Conservation (phyloP, 139 green algal genomes). For the Coccomyxa sp. region DNA sequence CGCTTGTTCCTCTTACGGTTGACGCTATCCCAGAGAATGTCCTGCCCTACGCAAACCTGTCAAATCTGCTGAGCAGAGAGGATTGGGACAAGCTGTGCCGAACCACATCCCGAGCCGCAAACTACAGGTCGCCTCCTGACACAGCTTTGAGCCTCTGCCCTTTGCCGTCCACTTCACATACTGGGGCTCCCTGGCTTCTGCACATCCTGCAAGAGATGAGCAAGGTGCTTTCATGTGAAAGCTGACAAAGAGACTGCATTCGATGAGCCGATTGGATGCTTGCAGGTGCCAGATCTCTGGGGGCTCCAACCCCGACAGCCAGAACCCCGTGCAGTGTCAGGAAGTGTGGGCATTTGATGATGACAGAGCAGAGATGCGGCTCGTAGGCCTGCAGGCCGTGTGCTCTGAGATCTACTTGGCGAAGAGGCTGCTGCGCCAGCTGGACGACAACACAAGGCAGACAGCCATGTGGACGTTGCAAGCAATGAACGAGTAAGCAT, state of each 20-base stretch:
- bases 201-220: background rate
- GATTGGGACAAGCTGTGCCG: constrained; percentile 15
- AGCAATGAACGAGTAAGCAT: constrained; percentile 13
- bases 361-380: background rate
- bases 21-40: constrained; percentile 17
- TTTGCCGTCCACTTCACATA: too few species aligned
- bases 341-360: constrained; percentile 14
- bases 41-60: constrained; percentile 3
- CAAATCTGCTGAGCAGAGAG: background rate
- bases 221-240: too few species aligned
- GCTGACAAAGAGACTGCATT: too few species aligned
- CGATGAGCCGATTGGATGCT: too few species aligned
- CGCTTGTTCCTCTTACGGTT: constrained; percentile 15
- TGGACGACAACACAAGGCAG: background rate
- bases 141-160: background rate
- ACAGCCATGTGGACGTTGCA: constrained; percentile 9
- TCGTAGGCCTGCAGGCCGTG: constrained; percentile 10
- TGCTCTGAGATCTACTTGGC: constrained; percentile 7
- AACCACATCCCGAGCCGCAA: constrained; percentile 4
- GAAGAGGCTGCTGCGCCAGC: constrained; percentile 8
- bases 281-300: constrained; percentile 23
- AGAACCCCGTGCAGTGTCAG: constrained; percentile 10
- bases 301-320: background rate
- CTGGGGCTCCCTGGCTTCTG: too few species aligned
- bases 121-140: constrained; percentile 14